Base-by-base conservation (phyloP, 805 yeast genomes). In the Barnettozyma sucrosica region DNA sequence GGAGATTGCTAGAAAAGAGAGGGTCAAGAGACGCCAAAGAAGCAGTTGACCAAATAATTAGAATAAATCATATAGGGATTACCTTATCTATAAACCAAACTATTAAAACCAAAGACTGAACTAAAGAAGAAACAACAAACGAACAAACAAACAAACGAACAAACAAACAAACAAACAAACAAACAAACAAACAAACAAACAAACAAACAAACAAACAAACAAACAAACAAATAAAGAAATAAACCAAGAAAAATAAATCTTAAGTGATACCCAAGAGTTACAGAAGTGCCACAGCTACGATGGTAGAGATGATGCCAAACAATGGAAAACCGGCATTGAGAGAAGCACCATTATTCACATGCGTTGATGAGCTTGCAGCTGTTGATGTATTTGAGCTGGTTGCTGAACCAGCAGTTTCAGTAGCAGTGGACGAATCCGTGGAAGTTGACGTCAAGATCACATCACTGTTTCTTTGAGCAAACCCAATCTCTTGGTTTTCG, bases 1-100 rank as follows among this genome's bases (percentile, higher is more conserved):
- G 55, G 80, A 81, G 55, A 85, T 86, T 46, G 84, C 88, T 3
- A 72, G 71, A 55, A 70, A 79, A 64, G 95, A 85, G 65, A 72
- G 89, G 55, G 76, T 75, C 56, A 80, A 76, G 64, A 75, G 87
- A 66, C 72, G 80, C 51, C 63, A 57, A 48, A 46, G 45, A 45
- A 41, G 43, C 20, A 19, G 30, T 26, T 21, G 21, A n/a, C 14
- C 41, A 23, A 23, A 34, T 23, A 21, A 20, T 10, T 40, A 23
- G 16, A 10, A 16, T 7, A 40, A 28, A 13, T 13, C 32, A 13
- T 18, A 34, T 18, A 18, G 23, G 37, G 4, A 18, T 34, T 9
- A 34, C 37, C 37, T 18, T 23, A 34, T 34, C 23, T 18, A 18
- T 34, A 34, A 34, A 23, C 8, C 25, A 23, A 23, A 23, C 25